These are phyloP conservation scores for Sarocladium strictum DNA, from an alignment of 2,329 filamentous ascomycete species.

Conservation along the genomic window DNA sequence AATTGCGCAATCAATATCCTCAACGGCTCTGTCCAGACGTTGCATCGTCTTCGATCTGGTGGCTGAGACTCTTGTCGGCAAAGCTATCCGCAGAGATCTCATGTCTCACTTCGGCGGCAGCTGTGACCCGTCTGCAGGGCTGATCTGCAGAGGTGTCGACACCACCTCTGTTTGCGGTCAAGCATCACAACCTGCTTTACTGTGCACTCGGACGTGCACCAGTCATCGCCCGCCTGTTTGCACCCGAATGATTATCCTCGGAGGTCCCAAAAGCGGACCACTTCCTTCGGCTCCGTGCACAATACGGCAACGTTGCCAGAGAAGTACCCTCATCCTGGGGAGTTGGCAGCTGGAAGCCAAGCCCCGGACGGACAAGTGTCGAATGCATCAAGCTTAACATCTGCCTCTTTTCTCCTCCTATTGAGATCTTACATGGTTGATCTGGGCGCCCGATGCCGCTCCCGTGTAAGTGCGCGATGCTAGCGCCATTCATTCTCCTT, in stretches of 20 bases:
- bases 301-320: background rate
- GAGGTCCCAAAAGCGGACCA: background rate
- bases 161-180: background rate
- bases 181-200: background rate
- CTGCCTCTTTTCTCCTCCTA: background rate
- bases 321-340: background rate
- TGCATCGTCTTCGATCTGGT: background rate
- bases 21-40: background rate
- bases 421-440: background rate
- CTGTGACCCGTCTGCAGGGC: background rate
- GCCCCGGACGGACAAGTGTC: background rate
- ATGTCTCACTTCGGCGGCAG: slow-evolving; percentile 3
- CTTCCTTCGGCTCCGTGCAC: background rate
- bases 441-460: background rate
- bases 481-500: too few species aligned
- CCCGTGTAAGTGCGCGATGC: background rate
- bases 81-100: too few species aligned
- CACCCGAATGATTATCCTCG: background rate
- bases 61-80: background rate
- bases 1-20: background rate
- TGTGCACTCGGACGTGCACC: background rate
- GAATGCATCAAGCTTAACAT: background rate
- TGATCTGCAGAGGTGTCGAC: background rate
- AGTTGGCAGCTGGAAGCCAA: background rate
- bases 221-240: background rate